Conservation (phyloP, 2,329 filamentous ascomycete species). For the Eurotiales sp. region DNA sequence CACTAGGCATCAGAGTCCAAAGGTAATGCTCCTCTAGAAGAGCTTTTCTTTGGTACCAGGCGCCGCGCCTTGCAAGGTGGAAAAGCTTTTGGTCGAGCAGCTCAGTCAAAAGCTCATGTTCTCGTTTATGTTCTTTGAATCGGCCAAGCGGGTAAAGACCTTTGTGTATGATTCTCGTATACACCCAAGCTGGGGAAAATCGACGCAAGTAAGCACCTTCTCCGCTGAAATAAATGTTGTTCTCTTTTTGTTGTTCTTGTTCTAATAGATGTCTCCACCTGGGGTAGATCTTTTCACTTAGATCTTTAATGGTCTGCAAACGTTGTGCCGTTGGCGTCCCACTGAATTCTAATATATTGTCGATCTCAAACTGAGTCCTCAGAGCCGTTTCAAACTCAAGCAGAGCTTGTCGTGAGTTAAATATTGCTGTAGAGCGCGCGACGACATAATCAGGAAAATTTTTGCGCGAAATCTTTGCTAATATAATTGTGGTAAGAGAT, state of each 20-base stretch:
- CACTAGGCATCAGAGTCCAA: conserved; percentile 55
- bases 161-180: conserved; percentile 90
- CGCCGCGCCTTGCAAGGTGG: conserved; percentile 76
- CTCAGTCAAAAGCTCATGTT: conserved; percentile 70
- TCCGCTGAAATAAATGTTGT: conserved; percentile 70
- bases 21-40: conserved; percentile 95
- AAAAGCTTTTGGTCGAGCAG: conserved; percentile 79
- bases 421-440: conserved; percentile 84
- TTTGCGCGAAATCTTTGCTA: conserved; percentile 80
- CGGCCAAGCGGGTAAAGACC: conserved; percentile 73
- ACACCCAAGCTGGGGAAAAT: conserved; percentile 88
- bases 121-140: conserved; percentile 73
- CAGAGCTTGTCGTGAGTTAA: conserved; percentile 68
- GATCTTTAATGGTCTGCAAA: conserved; percentile 63
- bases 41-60: conserved; percentile 95
- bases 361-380: conserved; percentile 74
- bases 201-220: conserved; percentile 86
- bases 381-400: conserved; percentile 88
- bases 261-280: conserved; percentile 72
- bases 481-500: conserved; percentile 87
- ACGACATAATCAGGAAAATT: conserved; percentile 91
- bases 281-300: conserved; percentile 71
- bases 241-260: conserved; percentile 76
- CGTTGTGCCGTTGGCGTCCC: conserved; percentile 64
- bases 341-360: conserved; percentile 75